Conservation (phyloP, 2,329 filamentous ascomycete genomes). For the Stemphylium lycopersici region DNA sequence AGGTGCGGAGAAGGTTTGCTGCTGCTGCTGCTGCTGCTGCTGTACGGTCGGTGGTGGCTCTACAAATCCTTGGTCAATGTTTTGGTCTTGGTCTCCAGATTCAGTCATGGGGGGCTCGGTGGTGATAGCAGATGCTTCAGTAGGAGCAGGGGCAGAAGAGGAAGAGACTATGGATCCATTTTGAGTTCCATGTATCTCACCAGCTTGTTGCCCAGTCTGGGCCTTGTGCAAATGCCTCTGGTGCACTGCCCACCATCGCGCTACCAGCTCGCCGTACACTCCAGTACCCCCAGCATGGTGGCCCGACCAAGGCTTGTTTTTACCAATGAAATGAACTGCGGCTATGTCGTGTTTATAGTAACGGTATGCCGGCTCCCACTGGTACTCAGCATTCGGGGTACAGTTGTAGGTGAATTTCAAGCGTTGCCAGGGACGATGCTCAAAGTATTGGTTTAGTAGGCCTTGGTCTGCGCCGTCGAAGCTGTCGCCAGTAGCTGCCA, state of each 20-base stretch:
- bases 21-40: too few species aligned
- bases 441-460: conserved; percentile 92
- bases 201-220: conserved; percentile 5
- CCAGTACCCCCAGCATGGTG: conserved; percentile 58
- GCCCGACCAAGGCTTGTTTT: conserved; percentile 81
- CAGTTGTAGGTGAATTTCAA: conserved; percentile 97
- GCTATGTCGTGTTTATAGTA: conserved; percentile 91
- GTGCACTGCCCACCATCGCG: conserved; percentile 93
- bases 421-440: conserved; percentile 76
- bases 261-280: conserved; percentile 82
- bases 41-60: conserved; percentile 54
- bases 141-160: conserved; percentile 25
- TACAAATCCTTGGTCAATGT: conserved; percentile 51
- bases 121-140: conserved; percentile 41
- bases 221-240: conserved; percentile 73
- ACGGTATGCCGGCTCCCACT: conserved; percentile 92
- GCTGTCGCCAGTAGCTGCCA: conserved; percentile 85
- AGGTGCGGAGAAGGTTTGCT: conserved; percentile 63
- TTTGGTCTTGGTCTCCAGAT: conserved; percentile 51
- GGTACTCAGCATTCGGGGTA: conserved; percentile 94
- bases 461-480: conserved; percentile 98
- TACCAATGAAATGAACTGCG: conserved; percentile 92
- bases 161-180: conserved; percentile 8
- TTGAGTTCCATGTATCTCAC: conserved; percentile 17
- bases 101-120: conserved; percentile 54